Base-by-base conservation (phyloP, 1,139 yeast genomes). In the Pichia sp. region DNA sequence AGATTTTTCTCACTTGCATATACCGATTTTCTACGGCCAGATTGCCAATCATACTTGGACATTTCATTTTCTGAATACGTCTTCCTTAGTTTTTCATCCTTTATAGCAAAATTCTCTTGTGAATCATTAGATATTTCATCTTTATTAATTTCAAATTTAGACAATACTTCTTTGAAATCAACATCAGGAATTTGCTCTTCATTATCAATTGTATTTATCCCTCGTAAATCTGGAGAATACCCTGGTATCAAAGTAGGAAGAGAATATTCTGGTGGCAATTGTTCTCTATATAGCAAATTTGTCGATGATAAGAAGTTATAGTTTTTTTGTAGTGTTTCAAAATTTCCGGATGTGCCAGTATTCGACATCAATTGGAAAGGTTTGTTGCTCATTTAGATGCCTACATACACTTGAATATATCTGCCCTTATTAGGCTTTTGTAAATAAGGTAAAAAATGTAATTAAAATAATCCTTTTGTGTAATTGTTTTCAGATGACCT, bases 21-120 rank as follows among this genome's bases (percentile, higher is more conserved):
- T 10, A 35, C 33, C 1, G 52, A 43, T 20, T 54, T 35, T 37
- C 59, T 46, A 27, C 51, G 45, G 3, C 62, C 62, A 22, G 46
- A 46, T 53, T 61, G 51, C 10, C 39, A 52, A 55, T 75, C 77
- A 56, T 75, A 78, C 51, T 76, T 74, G 41, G 71, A 70, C 46
- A 71, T 70, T 52, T 78, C 82, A 11, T 73, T 70, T 49, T 77
- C 83, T 4, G 83, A 77, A 55, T 73, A 77, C 0, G 78, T 73
- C 50, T 80, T 65, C 2, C 73, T 62, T 40, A 73, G 55, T 4
- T 37, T 20, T 12, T 11, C 44, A 24, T 43, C 42, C 6, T 3
- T 12, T 4, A 27, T 12, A 22, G 10, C 20, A n/a, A 24, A 33
- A 22, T n/a, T n/a, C 6, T 24, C 11, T 6, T 12, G 27, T 4